Evolutionary conservation across 2,329 filamentous ascomycete genomes (phyloP), one percentile per base, ranked within the genome.

Genomic region (Tolypocladium tropicale): DNA sequence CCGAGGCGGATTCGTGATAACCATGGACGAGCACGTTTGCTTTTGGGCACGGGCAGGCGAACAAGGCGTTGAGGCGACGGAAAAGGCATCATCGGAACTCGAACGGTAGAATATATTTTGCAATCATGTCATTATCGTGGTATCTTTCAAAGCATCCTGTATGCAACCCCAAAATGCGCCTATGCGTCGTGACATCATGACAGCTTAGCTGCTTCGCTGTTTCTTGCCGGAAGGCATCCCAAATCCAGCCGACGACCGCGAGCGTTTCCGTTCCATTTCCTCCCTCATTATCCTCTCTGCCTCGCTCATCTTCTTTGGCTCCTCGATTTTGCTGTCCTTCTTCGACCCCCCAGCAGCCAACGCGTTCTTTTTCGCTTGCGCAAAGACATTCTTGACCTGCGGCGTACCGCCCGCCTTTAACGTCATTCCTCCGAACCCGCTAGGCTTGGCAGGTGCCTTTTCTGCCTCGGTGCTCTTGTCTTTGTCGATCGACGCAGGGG

Each of bases 271-370:
- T 63, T 90, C 87, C 71, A 90, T 79, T 66, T 92, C 88, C 63
- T 89, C 86, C 70, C 87, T 89, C 91, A 95, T 96, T 65, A 94
- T 95, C 54, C 87, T 81, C 72, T 93, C 90, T 3, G 86, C 87
- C 67, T 95, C 90, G 64, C 88, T 93, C 81, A 95, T 93, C 65
- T 89, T 94, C 77, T 89, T 90, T 2, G 84, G 85, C 55, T 80
- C 80, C 59, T 83, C 83, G 4, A 81, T 72, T 12, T 76, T 78
- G 34, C 74, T 64, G 1, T 69, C 59, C 68, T 89, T 90, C 70
- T 90, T 90, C 3, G 78, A 74, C 1, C 81, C 79, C 0, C 74
- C 54, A 11, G 18, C 73, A 0, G 70, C 68, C 2, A 90, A 73
- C 0, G 85, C 84, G 60, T 92, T 93, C 74, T 90, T 92, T 66